A percentile compares a stretch with the other conserved stretches of the same genome.
Conservation (phyloP, 1,284 basidiomycete genomes). For the Melampsora americana region DNA sequence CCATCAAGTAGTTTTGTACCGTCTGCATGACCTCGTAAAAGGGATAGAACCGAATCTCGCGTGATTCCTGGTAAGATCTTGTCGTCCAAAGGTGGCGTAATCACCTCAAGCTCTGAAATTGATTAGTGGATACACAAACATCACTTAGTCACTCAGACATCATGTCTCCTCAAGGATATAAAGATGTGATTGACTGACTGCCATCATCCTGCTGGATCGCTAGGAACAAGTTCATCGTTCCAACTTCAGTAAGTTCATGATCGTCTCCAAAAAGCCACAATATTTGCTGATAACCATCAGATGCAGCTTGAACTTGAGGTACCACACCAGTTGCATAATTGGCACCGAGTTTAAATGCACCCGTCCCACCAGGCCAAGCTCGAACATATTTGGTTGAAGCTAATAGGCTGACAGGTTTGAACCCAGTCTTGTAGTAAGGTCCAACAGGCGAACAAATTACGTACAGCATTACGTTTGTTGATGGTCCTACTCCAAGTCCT, state of each 20-base stretch:
- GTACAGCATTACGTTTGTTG: constrained; percentile 83
- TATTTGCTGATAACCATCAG: constrained; percentile 85
- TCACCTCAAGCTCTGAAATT: constrained; percentile 66
- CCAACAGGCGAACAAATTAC: constrained; percentile 85
- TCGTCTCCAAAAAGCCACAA: constrained; percentile 88
- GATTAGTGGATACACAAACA: neutral
- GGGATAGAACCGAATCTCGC: constrained; percentile 79
- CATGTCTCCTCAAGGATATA: neutral
- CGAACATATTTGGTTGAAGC: constrained; percentile 87
- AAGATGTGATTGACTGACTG: constrained; percentile 56
- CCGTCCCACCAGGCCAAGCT: constrained; percentile 86
- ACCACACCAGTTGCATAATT: constrained; percentile 87
- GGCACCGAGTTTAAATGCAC: constrained; percentile 78
- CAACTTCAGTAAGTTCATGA: constrained; percentile 70
- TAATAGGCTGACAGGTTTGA: constrained; percentile 89
- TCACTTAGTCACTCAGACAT: neutral
- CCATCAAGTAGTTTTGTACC: constrained; percentile 62
- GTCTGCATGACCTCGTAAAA: constrained; percentile 71
- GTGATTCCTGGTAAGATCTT: constrained; percentile 96
- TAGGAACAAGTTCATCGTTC: constrained; percentile 88
- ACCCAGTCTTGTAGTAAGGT: constrained; percentile 90
- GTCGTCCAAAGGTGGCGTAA: constrained; percentile 87
- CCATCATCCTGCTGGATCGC: constrained; percentile 75
- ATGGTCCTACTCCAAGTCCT: constrained; percentile 81
- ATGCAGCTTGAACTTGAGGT: constrained; percentile 79